Conservation (phyloP, 768 basidiomycete genomes). For the Krasilnikovozyma curviuscula region DNA sequence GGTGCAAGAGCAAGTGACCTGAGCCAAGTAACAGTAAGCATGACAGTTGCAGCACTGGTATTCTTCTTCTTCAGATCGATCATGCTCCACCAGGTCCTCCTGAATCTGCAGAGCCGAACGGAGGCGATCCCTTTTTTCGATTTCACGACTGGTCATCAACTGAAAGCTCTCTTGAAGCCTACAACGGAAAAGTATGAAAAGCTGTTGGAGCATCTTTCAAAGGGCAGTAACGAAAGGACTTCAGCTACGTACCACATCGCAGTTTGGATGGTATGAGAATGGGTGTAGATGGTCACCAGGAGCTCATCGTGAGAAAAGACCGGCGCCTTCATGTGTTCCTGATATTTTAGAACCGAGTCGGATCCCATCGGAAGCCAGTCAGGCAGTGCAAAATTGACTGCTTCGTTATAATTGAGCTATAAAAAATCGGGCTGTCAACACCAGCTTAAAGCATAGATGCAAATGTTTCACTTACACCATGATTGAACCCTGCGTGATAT, state of each 20-base stretch:
- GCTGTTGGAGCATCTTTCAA: constrained; percentile 8
- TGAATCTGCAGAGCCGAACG: constrained; percentile 37
- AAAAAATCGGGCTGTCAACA: background rate
- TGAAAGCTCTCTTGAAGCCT: constrained; percentile 69
- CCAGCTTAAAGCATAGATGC: background rate
- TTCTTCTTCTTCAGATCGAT: constrained; percentile 77
- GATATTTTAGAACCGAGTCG: constrained; percentile 58
- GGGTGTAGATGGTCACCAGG: constrained; percentile 89
- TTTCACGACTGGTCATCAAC: constrained; percentile 77
- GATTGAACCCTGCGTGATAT: constrained; percentile 95
- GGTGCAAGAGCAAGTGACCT: constrained; percentile 64
- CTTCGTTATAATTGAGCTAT: constrained; percentile 95
- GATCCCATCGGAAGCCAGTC: constrained; percentile 81
- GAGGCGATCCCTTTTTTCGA: constrained; percentile 43
- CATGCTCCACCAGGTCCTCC: constrained; percentile 49
- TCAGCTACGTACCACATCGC: constrained; percentile 56
- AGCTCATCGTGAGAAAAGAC: constrained; percentile 98
- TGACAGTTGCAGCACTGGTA: constrained; percentile 91
- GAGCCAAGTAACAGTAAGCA: constrained; percentile 83
- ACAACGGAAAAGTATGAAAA: constrained; percentile 6
- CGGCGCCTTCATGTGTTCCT: constrained; percentile 74
- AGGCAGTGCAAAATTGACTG: constrained; percentile 91
- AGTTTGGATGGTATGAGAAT: constrained; percentile 77
- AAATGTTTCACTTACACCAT: constrained; percentile 50
- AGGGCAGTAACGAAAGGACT: background rate